Conservation (phyloP, 2,329 filamentous ascomycete species). For the Ceratocystis alfenasii region DNA sequence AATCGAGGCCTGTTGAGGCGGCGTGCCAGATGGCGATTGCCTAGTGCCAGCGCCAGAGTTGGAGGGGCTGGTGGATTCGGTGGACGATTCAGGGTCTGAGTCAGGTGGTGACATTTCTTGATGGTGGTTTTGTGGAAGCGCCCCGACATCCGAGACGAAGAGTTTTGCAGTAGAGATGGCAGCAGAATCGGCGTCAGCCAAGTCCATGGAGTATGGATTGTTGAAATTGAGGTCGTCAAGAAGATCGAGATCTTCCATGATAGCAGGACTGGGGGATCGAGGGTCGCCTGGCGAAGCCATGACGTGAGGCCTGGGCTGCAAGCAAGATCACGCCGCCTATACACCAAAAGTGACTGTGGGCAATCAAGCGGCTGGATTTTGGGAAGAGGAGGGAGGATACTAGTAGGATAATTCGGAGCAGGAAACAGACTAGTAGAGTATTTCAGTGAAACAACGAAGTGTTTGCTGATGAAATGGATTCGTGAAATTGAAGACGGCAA, state of each 20-base stretch:
- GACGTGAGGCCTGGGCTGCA: constrained; percentile 10
- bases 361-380: constrained; percentile 6
- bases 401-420: background rate
- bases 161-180: constrained; percentile 15
- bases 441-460: background rate
- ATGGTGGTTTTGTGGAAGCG: constrained; percentile 17
- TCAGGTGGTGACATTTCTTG: constrained; percentile 21
- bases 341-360: constrained; percentile 13
- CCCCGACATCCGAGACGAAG: constrained; percentile 16
- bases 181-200: constrained; percentile 11
- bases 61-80: constrained; percentile 20
- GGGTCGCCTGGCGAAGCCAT: constrained; percentile 20
- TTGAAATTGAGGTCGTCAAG: constrained; percentile 19
- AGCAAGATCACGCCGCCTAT: constrained; percentile 11
- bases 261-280: constrained; percentile 20
- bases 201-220: constrained; percentile 18
- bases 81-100: constrained; percentile 21
- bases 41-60: constrained; percentile 19
- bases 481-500: background rate
- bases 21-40: constrained; percentile 20
- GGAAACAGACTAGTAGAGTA: background rate
- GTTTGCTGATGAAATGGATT: constrained; percentile 7
- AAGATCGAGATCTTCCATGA: constrained; percentile 20
- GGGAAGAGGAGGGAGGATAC: background rate
- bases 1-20: constrained; percentile 16